Evolutionary conservation across 1,139 yeast genomes (phyloP), one percentile per base, ranked within the genome.

Genomic region (Keqinozyma sinolaborantium): DNA sequence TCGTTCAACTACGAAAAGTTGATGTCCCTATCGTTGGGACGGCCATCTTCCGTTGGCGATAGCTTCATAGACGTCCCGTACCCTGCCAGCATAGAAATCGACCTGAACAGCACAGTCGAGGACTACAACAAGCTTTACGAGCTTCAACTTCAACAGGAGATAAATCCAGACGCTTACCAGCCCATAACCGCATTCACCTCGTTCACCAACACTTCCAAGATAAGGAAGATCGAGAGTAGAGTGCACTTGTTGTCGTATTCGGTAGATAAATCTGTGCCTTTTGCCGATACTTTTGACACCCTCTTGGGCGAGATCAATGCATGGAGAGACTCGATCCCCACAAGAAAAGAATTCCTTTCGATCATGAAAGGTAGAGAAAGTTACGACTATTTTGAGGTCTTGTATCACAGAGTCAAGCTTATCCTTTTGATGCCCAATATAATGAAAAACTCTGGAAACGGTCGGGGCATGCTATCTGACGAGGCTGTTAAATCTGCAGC

Each of bases 401-500:
- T 41, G 45, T 43, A 41, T 23, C 35, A 43, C 27, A 30, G 47
- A 26, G 47, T 44, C 3, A 31, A 39, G 13, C 27, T 43, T 18
- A 34, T 43, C 21, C 26, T 43, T 9, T 23, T 40, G 6, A 16
- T 43, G 3, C 47, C 47, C 2, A 27, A 35, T 1, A 34, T 43
- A 10, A 41, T 43, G 41, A 38, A 30, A 23, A 20, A 37, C 8
- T 14, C 31, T 4, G 29, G 24, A 11, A 19, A 14, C n/a, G 30
- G 36, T 3, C 19, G 42, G 12, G 31, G 33, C 14, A 11, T 11
- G 7, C 27, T 41, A 4, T 23, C 41, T 9, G 46, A 43, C 16
- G 42, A 40, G 24, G 46, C 41, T 3, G 40, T 44, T 21, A 26
- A 35, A 4, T 42, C 47, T 1, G 47, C 47, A 11, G 47, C 46